A percentile compares a stretch with the other conserved stretches of the same genome.
phyloP scores from a whole-genome alignment of 345 rosid species.

The Dimocarpus longan region DNA sequence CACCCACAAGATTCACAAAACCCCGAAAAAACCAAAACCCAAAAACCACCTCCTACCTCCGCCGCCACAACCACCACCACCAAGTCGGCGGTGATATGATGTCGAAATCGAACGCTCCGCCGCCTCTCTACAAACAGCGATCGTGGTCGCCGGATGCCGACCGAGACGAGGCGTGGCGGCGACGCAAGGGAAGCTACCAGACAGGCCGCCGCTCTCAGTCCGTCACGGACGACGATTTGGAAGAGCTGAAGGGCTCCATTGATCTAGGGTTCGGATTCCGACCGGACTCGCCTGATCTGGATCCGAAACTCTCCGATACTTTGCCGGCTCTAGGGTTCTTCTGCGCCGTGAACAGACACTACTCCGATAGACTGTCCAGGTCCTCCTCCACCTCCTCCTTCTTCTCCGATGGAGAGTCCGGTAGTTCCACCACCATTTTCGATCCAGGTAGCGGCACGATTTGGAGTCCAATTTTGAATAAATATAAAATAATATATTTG shows the following conservation, averaged over 20 bases:
- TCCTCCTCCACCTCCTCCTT: slow-evolving; percentile 63
- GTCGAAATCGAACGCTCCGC: slow-evolving; percentile 24
- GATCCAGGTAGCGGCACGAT: slow-evolving; percentile 52
- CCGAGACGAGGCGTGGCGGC: slow-evolving; percentile 78
- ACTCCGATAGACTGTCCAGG: slow-evolving; percentile 50
- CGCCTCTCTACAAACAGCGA: slow-evolving; percentile 54
- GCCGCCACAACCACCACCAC: not conserved
- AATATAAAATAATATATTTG: not conserved
- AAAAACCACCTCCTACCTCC: not conserved
- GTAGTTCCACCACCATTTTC: slow-evolving; percentile 44
- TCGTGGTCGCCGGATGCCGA: slow-evolving; percentile 83
- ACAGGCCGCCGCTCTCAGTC: slow-evolving; percentile 41
- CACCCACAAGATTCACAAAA: not conserved
- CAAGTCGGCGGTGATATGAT: slow-evolving; percentile 7
- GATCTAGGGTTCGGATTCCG: slow-evolving; percentile 87
- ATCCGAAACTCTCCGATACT: slow-evolving; percentile 64
- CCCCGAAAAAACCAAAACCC: not conserved
- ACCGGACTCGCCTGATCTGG: slow-evolving; percentile 61
- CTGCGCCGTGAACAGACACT: slow-evolving; percentile 75
- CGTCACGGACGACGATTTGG: slow-evolving; percentile 77
- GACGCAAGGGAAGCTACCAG: slow-evolving; percentile 41
- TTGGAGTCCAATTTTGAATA: not conserved
- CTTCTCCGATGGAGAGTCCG: slow-evolving; percentile 45
- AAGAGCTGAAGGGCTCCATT: slow-evolving; percentile 80
- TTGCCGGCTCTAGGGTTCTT: slow-evolving; percentile 77